phyloP scores from a whole-genome alignment of 805 yeast genomes.

The Teunomyces barrocoloradensis region DNA sequence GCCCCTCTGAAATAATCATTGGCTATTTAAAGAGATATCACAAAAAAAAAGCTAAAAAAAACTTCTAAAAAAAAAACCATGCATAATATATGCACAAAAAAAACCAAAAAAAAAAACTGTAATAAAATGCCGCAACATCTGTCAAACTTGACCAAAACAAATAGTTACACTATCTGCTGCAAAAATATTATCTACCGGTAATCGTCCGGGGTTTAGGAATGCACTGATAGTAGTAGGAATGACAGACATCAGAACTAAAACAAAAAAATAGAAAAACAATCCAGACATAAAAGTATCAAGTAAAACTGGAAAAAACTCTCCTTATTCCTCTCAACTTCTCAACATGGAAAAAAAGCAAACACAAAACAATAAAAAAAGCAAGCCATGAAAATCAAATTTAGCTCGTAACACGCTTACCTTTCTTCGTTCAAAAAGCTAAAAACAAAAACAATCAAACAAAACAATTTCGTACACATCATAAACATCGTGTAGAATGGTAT shows the following conservation, averaged over 20 bases:
- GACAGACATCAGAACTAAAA: neutral
- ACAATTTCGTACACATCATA: slow-evolving; percentile 3
- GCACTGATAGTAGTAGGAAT: neutral
- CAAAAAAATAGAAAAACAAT: neutral
- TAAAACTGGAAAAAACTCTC: neutral
- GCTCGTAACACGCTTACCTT: neutral
- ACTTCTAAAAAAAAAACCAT: neutral
- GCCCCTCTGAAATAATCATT: neutral
- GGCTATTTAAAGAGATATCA: slow-evolving; percentile 3
- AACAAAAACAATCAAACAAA: slow-evolving; percentile 5
- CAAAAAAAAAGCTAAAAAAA: neutral
- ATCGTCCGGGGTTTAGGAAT: neutral
- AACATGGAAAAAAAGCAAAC: neutral
- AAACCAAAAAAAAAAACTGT: neutral
- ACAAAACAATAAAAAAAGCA: neutral
- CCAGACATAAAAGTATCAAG: neutral
- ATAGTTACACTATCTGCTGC: neutral
- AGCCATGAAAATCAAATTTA: neutral
- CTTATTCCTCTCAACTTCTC: neutral
- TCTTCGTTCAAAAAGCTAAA: neutral
- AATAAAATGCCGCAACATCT: slow-evolving; percentile 5
- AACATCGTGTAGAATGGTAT: neutral
- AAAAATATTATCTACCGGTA: neutral
- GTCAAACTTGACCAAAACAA: neutral
- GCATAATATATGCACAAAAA: slow-evolving; percentile 1